Base-by-base conservation (phyloP, 2,329 filamentous ascomycete species). In the Xylariaceae sp. region DNA sequence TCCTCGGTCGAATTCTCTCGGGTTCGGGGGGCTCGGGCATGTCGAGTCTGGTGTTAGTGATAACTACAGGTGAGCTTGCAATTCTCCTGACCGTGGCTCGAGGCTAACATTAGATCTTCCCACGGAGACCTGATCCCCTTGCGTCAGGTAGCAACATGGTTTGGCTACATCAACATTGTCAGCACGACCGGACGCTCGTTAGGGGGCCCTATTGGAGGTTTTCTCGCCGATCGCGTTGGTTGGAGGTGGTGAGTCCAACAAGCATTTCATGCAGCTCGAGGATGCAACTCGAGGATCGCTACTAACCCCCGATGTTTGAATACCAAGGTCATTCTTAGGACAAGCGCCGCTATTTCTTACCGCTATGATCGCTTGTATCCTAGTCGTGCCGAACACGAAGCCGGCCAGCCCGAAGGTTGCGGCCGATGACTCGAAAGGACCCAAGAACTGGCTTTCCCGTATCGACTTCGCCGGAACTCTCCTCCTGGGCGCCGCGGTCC, bases 401-500 rank as follows among this genome's bases (percentile, higher is more conserved):
- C 42, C 45, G 5, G 29, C 45, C 3, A 17, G 27, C 3, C 37
- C 29, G 29, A 19, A 40, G 7, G 11, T 6, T 24, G 21, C 11
- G 28, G 26, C 27, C 28, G 15, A 49, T 38, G 36, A 42, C 7
- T n/a, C 16, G 11, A 39, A 24, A 46, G 17, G 40, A 43, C 11
- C 52, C 39, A 26, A 55, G 29, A 58, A 54, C 37, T 66, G 65
- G 42, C 57, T 81, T 4, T 59, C 61, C 7, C 66, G 77, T 1
- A 68, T 83, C 34, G 80, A 83, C 55, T 77, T 82, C 44, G 40
- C 71, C 0, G 80, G 80, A 0, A 70, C 75, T 0, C 46, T 63
- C 1, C 59, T 74, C 2, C 66, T 73, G 2, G 57, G 52, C 2
- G 45, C 41, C 3, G 57, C 61, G 1, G 17, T 67, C 4, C 56